Evolutionary conservation across 305 asterid species (phyloP).

Genomic region (Fraxinus paxiana): DNA sequence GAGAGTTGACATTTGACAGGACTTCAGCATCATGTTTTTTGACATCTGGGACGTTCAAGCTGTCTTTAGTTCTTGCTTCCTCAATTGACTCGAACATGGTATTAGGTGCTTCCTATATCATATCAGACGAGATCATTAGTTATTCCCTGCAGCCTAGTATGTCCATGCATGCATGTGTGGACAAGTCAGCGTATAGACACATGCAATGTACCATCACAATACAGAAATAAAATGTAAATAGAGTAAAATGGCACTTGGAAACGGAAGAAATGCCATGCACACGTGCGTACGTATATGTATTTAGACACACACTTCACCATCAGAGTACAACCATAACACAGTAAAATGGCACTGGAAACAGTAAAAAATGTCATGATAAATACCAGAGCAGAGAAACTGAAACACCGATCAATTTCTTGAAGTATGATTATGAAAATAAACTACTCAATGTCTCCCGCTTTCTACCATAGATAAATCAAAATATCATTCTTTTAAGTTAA

Average conservation of each 20-base stretch:
- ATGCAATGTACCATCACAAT: background rate
- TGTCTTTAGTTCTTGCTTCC: slow-evolving; percentile 28
- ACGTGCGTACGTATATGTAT: background rate
- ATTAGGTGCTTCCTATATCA: slow-evolving; percentile 53
- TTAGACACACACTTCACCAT: background rate
- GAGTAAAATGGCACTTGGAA: background rate
- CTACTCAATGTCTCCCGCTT: background rate
- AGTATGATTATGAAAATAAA: background rate
- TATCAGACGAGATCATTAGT: slow-evolving; percentile 20
- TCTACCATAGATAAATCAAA: background rate
- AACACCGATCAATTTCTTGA: background rate
- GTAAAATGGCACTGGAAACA: background rate
- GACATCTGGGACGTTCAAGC: slow-evolving; percentile 30
- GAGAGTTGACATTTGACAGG: slow-evolving; percentile 21
- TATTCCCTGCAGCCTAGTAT: background rate
- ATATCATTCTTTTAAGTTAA: background rate
- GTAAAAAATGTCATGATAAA: background rate
- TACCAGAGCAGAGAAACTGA: background rate
- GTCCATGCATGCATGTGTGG: background rate
- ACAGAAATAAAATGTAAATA: background rate
- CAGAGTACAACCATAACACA: background rate
- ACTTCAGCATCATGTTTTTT: slow-evolving; percentile 36
- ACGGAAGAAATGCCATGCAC: background rate
- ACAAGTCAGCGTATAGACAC: background rate
- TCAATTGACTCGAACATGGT: slow-evolving; percentile 30